A percentile compares a stretch with the other conserved stretches of the same genome.
These are phyloP conservation scores for Suhomyces emberorum DNA, from an alignment of 805 yeast species.

Conservation along the genomic window DNA sequence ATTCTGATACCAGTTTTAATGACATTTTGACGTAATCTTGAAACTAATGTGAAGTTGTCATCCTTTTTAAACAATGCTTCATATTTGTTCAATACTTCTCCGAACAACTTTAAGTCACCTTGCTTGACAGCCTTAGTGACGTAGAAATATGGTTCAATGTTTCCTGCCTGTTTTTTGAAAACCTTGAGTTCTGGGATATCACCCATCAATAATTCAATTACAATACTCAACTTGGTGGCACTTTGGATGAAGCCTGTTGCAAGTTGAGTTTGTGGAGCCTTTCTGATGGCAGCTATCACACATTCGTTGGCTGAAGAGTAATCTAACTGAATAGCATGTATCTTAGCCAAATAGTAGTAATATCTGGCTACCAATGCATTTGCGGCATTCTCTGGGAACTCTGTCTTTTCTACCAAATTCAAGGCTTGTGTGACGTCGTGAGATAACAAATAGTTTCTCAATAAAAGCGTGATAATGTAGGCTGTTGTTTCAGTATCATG, in stretches of 20 bases:
- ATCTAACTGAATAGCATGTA: conserved; percentile 87
- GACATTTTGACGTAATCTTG: conserved; percentile 91
- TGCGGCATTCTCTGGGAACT: conserved; percentile 81
- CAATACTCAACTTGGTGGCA: conserved; percentile 81
- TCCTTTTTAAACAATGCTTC: conserved; percentile 65
- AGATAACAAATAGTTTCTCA: conserved; percentile 72
- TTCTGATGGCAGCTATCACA: conserved; percentile 91
- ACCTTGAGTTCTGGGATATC: conserved; percentile 88
- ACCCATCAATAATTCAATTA: conserved; percentile 92
- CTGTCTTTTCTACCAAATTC: conserved; percentile 82
- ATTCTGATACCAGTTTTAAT: conserved; percentile 96
- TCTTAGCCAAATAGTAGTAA: conserved; percentile 85
- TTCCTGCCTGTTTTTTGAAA: conserved; percentile 61
- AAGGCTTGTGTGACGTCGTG: conserved; percentile 87
- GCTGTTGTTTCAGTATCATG: conserved; percentile 93
- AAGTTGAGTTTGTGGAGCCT: conserved; percentile 85
- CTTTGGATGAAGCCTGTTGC: conserved; percentile 87
- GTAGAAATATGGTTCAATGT: conserved; percentile 74
- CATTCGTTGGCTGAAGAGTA: conserved; percentile 88
- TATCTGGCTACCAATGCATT: conserved; percentile 90
- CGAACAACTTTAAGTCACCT: conserved; percentile 84
- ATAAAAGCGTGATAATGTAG: conserved; percentile 74
- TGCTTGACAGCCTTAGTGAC: conserved; percentile 88
- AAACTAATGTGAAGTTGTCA: conserved; percentile 77
- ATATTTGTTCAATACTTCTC: conserved; percentile 62